phyloP scores from a whole-genome alignment of 2,329 filamentous ascomycete genomes.

The Cordyceps javanica region DNA sequence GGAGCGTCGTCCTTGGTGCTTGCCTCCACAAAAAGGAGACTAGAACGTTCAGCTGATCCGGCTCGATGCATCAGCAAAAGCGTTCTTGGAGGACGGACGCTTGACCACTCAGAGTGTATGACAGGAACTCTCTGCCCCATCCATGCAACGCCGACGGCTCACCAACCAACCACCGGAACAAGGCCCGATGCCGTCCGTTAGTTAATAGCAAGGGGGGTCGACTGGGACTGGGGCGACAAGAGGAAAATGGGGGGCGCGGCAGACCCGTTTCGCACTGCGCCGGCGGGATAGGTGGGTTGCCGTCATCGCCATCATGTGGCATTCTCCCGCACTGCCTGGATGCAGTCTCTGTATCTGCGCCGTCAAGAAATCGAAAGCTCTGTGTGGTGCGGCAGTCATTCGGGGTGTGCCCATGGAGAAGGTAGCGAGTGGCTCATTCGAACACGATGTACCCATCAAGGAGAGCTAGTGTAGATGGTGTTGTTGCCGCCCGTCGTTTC shows the following conservation, averaged over 20 bases:
- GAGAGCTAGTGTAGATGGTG: neutral
- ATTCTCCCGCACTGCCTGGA: neutral
- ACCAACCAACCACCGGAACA: slow-evolving; percentile 13
- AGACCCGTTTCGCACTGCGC: neutral
- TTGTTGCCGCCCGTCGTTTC: slow-evolving; percentile 4
- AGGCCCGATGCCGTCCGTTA: slow-evolving; percentile 11
- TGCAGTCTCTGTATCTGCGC: neutral
- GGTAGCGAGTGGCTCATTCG: neutral
- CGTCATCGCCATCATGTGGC: slow-evolving; percentile 12
- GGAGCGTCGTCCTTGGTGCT: neutral
- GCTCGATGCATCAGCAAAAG: slow-evolving; percentile 3
- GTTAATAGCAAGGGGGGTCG: neutral
- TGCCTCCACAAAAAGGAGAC: slow-evolving; percentile 11
- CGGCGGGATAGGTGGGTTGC: neutral
- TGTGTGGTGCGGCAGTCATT: neutral
- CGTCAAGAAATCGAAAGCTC: slow-evolving; percentile 6
- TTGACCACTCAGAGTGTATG: neutral
- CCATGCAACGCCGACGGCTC: slow-evolving; percentile 8
- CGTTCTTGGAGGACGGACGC: neutral
- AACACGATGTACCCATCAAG: neutral
- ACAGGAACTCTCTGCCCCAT: neutral
- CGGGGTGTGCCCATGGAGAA: too few species aligned
- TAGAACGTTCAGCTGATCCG: slow-evolving; percentile 11
- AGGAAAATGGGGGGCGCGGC: neutral
- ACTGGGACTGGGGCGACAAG: neutral